Base-by-base conservation (phyloP, 2,329 filamentous ascomycete species). In the Chaetoscypha palmicola region DNA sequence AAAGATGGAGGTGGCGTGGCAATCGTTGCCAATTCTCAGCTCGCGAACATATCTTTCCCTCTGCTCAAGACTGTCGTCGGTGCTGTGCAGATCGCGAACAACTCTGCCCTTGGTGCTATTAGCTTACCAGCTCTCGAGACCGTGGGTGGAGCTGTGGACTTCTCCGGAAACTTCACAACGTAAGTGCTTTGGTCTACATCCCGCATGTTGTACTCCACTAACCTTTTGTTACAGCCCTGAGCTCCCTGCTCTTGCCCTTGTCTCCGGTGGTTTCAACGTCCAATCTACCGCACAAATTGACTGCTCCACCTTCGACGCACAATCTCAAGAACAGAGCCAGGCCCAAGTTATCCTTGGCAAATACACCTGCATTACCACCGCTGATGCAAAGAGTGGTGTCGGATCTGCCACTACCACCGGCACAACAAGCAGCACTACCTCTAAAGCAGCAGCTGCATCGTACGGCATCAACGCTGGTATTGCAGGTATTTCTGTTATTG, bases 11-110 rank as follows among this genome's bases (percentile, higher is more conserved):
- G 73, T 51, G 72, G 73, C 48, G 59, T 85, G 48, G 77, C 79
- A 3, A 77, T 84, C 58, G 72, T 79, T 62, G 74, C 74, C 68
- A 83, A 83, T 70, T 64, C 66, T 32, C 63, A 71, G 48, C 68
- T 84, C 39, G 64, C 69, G 63, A 95, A 94, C 76, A 73, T 96
- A 66, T 80, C 82, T 47, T 76, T 94, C 67, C 81, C 84, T 37
- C 36, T 62, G 17, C 73, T 97, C 35, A 74, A 71, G 54, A 74
- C 68, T 43, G 76, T 95, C 59, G 79, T 76, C 55, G 90, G 87
- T 69, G 87, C 84, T 64, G 77, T 94, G 64, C 80, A 84, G 57
- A 79, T 98, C 61, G 83, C 86, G 68, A 94, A 95, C 79, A 96
- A 97, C 81, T 86, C 87, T 49, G 70, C 72, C 44, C 76, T 96